These are phyloP conservation scores for Pseudocercospora ulei DNA, from an alignment of 2,329 filamentous ascomycete species.

Conservation along the genomic window DNA sequence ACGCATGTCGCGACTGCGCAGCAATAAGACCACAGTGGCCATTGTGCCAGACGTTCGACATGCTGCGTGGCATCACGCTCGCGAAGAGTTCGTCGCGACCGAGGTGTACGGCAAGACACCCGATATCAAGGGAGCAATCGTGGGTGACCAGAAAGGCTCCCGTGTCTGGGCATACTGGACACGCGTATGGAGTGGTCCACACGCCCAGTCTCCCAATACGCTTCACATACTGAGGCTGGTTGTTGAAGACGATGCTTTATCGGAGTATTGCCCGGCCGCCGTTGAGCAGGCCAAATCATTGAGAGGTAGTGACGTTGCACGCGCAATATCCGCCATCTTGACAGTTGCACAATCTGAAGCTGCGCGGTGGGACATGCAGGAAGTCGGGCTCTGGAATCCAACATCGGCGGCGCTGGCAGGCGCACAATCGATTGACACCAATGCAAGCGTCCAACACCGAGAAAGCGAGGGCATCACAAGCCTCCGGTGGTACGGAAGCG, in stretches of 20 bases:
- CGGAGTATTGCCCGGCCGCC: conserved; percentile 25
- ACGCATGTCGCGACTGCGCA: conserved; percentile 38
- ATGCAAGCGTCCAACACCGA: conserved; percentile 46
- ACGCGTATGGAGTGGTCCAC: conserved; percentile 52
- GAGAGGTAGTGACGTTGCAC: conserved; percentile 32
- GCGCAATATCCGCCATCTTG: conserved; percentile 54
- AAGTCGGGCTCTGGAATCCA: conserved; percentile 79
- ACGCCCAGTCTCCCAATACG: conserved; percentile 51
- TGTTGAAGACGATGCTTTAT: conserved; percentile 46
- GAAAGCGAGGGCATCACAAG: conserved; percentile 60
- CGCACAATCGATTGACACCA: conserved; percentile 41
- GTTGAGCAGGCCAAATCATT: conserved; percentile 19
- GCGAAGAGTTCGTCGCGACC: conserved; percentile 67
- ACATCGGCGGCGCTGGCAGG: conserved; percentile 42
- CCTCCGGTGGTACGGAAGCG: conserved; percentile 59
- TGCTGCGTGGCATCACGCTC: conserved; percentile 66
- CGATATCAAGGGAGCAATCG: conserved; percentile 59
- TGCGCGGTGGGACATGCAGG: conserved; percentile 56
- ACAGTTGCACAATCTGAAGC: conserved; percentile 61
- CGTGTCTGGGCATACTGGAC: conserved; percentile 69
- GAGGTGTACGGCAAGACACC: conserved; percentile 53
- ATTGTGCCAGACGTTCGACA: conserved; percentile 58
- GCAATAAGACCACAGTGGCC: conserved; percentile 44
- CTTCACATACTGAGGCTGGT: conserved; percentile 61
- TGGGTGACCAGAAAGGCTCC: conserved; percentile 42